These are phyloP conservation scores for Rhodamnia argentea DNA, from an alignment of 345 rosid genomes.

Conservation along the genomic window DNA sequence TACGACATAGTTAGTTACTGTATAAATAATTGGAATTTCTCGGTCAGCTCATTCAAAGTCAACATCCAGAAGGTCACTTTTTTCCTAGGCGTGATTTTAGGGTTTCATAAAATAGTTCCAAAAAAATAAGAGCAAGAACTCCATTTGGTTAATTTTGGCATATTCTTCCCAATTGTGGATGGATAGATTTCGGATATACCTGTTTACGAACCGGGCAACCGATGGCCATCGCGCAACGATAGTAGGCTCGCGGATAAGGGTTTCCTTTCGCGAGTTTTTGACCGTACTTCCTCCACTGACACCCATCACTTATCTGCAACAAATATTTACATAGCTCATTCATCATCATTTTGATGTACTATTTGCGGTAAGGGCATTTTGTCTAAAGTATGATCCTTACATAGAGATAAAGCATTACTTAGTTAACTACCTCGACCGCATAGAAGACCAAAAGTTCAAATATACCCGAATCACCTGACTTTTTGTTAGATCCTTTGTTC, in stretches of 20 bases:
- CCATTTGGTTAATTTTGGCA: neutral
- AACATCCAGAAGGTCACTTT: neutral
- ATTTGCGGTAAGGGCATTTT: neutral
- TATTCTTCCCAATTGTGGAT: neutral
- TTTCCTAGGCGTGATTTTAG: neutral
- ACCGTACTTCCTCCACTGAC: conserved; percentile 96
- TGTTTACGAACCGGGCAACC: conserved; percentile 90
- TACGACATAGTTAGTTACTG: neutral
- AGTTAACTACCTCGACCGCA: too few relatives aligned
- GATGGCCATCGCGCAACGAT: conserved; percentile 67
- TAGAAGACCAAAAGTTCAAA: neutral
- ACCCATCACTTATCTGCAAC: conserved; percentile 71
- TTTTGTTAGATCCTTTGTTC: neutral
- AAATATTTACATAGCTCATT: neutral
- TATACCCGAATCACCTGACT: neutral
- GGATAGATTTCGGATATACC: conserved; percentile 15
- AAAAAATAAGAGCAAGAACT: neutral
- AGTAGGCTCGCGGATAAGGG: conserved; percentile 94
- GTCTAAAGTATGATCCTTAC: neutral
- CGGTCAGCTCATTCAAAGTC: neutral
- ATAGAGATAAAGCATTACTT: neutral
- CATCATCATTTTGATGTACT: neutral
- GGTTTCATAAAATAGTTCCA: neutral
- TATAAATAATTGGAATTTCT: neutral
- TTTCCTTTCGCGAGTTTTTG: conserved; percentile 83